Evolutionary conservation across 768 basidiomycete species (phyloP), one percentile per base, ranked within the genome.

Genomic region (Holtermannia corniformis): DNA sequence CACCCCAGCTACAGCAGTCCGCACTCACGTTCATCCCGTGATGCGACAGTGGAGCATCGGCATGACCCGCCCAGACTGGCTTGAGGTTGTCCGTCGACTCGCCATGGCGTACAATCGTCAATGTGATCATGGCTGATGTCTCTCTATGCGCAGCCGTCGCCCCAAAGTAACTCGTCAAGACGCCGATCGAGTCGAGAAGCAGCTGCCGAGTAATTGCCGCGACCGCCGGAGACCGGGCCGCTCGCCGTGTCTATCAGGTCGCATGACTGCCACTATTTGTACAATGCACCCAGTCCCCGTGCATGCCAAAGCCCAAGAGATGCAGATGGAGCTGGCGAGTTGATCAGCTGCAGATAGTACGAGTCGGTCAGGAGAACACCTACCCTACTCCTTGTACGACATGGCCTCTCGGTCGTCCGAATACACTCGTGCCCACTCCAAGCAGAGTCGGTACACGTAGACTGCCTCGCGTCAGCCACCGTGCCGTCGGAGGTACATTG

Each of bases 401-500:
- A 64, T 63, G 3, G 80, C 75, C 32, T 85, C 85, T 41, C 91
- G 79, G 72, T 93, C 86, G 64, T 95, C 89, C 10, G 84, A 80
- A 76, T 80, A 83, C 22, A 96, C 75, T 14, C 91, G 75, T 26
- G 84, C 89, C 77, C 89, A 96, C 70, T 95, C 91, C 42, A 95
- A 72, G 59, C 85, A 86, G 20, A 93, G 75, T 60, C 91, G 78
- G 72, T 87, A 93, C 4, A 91, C 82, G 68, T 93, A 40, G 43
- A 49, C 47, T 26, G 44, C 21, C 41, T 51, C 41, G 41, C n/a
- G 26, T 23, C 25, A 26, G 25, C 45, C 75, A 22, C 40, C 23
- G 26, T 22, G 27, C 27, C 28, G 26, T 24, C 49, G 54, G 25
- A 60, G 50, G 27, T 47, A 47, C 22, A 55, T 44, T 50, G 46